Conservation (phyloP, 345 rosid genomes). For the Brassica juncea region DNA sequence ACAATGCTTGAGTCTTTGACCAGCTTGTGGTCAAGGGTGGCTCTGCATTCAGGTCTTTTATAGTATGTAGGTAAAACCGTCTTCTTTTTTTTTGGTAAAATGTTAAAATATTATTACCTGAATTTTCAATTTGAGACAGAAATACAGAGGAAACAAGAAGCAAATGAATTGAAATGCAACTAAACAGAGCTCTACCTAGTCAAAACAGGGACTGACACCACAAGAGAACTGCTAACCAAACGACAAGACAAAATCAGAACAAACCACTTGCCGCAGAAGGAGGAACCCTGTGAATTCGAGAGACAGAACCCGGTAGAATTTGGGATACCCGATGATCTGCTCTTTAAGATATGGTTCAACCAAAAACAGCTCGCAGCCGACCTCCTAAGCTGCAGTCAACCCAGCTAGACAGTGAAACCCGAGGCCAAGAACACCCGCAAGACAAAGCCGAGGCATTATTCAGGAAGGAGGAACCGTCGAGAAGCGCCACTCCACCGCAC, state of each 20-base stretch:
- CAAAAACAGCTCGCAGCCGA: no score
- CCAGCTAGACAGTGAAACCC: background rate
- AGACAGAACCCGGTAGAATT: background rate
- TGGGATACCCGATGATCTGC: background rate
- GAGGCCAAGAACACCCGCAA: background rate
- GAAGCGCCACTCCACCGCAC: background rate
- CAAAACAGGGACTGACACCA: background rate
- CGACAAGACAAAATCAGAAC: background rate
- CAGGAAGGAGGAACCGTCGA: background rate
- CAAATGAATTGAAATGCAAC: background rate
- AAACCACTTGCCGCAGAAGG: background rate
- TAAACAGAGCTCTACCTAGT: background rate
- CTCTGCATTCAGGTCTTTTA: background rate
- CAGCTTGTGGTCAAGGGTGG: background rate
- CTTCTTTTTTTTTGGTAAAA: background rate
- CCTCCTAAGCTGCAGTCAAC: background rate
- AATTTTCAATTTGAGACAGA: no score
- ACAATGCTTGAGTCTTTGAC: background rate
- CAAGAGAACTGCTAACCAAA: background rate
- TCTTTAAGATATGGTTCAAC: no score
- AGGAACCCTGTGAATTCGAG: background rate
- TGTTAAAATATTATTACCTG: background rate
- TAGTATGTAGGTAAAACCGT: constrained; percentile 13
- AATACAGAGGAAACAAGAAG: background rate
- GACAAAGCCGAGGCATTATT: background rate